Evolutionary conservation across 2,329 filamentous ascomycete genomes (phyloP).

Genomic region (Colletotrichum eremochloae): DNA sequence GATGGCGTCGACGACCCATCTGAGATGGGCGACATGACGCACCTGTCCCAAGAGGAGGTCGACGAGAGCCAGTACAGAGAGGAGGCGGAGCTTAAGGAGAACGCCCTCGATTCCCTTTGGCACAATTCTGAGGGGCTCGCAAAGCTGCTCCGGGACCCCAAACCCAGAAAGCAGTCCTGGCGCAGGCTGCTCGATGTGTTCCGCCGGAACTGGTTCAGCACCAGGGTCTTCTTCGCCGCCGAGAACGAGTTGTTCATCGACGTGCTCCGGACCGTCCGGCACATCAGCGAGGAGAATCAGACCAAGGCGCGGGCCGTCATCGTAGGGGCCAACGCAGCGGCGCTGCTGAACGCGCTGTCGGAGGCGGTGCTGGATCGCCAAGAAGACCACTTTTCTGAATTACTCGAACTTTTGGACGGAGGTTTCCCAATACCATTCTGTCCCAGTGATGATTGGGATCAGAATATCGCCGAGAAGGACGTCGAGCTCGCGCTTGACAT

Average conservation of each 20-base stretch:
- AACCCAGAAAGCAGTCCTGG: slow-evolving; percentile 19
- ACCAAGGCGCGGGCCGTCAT: slow-evolving; percentile 42
- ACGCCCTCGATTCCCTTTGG: slow-evolving; percentile 47
- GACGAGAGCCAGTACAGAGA: slow-evolving; percentile 18
- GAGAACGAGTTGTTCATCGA: slow-evolving; percentile 48
- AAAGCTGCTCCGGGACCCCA: slow-evolving; percentile 44
- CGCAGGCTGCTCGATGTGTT: slow-evolving; percentile 19
- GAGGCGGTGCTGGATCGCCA: slow-evolving; percentile 25
- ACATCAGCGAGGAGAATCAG: slow-evolving; percentile 13
- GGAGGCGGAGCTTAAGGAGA: slow-evolving; percentile 25
- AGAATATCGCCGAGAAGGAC: slow-evolving; percentile 41
- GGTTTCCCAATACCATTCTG: slow-evolving; percentile 49
- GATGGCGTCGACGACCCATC: slow-evolving; percentile 15
- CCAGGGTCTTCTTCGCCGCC: slow-evolving; percentile 46
- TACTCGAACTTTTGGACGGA: slow-evolving; percentile 51
- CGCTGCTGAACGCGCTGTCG: slow-evolving; percentile 49
- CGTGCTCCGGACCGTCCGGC: slow-evolving; percentile 35
- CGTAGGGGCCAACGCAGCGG: slow-evolving; percentile 53
- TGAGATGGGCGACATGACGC: slow-evolving; percentile 8
- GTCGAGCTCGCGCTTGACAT: slow-evolving; percentile 51
- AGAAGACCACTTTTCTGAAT: slow-evolving; percentile 42
- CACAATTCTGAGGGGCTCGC: slow-evolving; percentile 48
- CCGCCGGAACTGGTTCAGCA: slow-evolving; percentile 46
- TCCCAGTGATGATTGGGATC: slow-evolving; percentile 22
- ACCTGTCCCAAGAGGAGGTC: slow-evolving; percentile 15